Conservation (phyloP, 495 filamentous ascomycete species). For the Xylaria palmicola region DNA sequence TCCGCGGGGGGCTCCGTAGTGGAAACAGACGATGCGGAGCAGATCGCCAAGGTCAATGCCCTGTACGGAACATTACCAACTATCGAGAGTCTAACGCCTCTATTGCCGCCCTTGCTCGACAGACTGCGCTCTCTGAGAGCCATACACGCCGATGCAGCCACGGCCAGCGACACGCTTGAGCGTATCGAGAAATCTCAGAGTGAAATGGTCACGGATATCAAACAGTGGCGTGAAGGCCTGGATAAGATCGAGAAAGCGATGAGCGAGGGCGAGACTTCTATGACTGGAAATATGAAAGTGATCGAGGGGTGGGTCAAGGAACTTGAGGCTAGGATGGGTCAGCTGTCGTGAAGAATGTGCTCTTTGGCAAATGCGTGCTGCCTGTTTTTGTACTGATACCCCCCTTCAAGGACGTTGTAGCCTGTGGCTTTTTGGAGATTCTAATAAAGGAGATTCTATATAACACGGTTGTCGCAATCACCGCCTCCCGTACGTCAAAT, state of each 20-base stretch:
- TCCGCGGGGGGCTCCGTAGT: slow-evolving; percentile 39
- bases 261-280: slow-evolving; percentile 62
- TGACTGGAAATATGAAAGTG: slow-evolving; percentile 73
- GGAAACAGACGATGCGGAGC: slow-evolving; percentile 57
- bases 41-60: slow-evolving; percentile 83
- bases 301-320: slow-evolving; percentile 89
- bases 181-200: slow-evolving; percentile 75
- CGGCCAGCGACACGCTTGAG: slow-evolving; percentile 75
- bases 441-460: neutral
- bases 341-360: slow-evolving; percentile 39
- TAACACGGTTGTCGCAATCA: neutral
- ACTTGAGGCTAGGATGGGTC: slow-evolving; percentile 71
- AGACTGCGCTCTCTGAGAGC: slow-evolving; percentile 77
- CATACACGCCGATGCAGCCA: slow-evolving; percentile 83
- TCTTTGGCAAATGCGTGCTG: neutral
- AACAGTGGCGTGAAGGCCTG: slow-evolving; percentile 80
- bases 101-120: slow-evolving; percentile 83
- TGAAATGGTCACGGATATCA: slow-evolving; percentile 80
- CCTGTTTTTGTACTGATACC: slow-evolving; percentile 16
- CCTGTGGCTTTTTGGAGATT: neutral
- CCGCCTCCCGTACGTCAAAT: neutral
- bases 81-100: slow-evolving; percentile 81
- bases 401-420: neutral
- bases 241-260: slow-evolving; percentile 75
- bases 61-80: slow-evolving; percentile 86